Evolutionary conservation across 1,284 basidiomycete genomes (phyloP).

Genomic region (Blastosporella zonata): DNA sequence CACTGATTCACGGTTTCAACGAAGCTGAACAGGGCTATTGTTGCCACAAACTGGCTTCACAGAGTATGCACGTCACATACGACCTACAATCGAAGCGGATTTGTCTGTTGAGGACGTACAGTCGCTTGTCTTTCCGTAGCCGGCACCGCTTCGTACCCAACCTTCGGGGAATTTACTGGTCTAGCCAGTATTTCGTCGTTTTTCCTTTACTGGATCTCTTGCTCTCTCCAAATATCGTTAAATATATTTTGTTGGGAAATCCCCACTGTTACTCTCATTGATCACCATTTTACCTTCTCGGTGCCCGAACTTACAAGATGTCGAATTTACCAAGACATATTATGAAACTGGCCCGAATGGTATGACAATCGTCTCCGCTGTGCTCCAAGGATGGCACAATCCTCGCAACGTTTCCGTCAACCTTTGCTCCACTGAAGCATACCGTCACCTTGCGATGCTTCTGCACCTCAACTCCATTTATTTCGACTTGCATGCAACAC

Average conservation of each 20-base stretch:
- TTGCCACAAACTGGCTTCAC: slow-evolving; percentile 1
- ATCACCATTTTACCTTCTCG: not conserved
- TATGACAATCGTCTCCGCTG: not conserved
- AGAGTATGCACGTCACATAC: not conserved
- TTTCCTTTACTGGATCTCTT: not conserved
- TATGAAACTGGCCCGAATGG: not conserved
- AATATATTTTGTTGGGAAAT: too few species aligned
- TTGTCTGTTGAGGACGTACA: not conserved
- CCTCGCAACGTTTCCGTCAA: not conserved
- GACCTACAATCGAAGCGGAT: not conserved
- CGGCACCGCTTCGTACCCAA: not conserved
- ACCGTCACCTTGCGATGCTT: not conserved
- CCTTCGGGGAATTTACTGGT: not conserved
- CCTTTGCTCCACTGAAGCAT: not conserved
- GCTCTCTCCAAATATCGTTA: not conserved
- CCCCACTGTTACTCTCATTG: too few species aligned
- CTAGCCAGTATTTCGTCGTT: not conserved
- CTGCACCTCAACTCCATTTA: too few species aligned
- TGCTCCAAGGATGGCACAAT: not conserved
- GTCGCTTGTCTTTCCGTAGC: not conserved
- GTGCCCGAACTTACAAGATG: not conserved
- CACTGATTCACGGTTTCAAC: not conserved
- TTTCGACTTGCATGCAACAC: too few species aligned
- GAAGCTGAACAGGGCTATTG: slow-evolving; percentile 1
- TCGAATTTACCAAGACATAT: not conserved